Percentiles rank a stretch among this genome's conserved stretches.
These are phyloP conservation scores for Peronospora tabacina DNA, from an alignment of 352 stramenopile species.

Conservation along the genomic window DNA sequence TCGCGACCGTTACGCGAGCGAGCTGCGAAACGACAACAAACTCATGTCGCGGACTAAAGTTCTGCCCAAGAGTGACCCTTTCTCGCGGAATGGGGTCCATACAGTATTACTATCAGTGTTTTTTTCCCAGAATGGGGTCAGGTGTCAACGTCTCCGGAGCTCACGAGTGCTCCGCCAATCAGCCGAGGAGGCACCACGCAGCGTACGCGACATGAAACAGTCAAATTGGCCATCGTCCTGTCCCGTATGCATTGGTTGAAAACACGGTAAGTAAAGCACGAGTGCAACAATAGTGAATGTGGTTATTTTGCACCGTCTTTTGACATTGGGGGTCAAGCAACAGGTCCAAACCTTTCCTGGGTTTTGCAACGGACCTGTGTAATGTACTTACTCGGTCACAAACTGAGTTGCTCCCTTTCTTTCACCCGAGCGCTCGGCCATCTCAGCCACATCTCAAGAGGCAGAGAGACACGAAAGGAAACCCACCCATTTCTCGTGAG, in stretches of 20 bases:
- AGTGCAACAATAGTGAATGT: too few species aligned
- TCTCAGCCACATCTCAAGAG: slow-evolving; percentile 25
- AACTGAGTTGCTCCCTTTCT: slow-evolving; percentile 25
- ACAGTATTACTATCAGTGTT: too few species aligned
- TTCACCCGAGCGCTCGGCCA: not conserved
- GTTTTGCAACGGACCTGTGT: slow-evolving; percentile 1
- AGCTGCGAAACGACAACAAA: slow-evolving; percentile 20
- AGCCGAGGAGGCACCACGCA: too few species aligned
- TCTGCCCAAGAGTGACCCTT: too few species aligned
- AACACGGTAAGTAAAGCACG: slow-evolving; percentile 1
- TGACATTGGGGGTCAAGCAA: not conserved
- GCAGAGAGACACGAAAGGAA: slow-evolving; percentile 2
- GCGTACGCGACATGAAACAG: too few species aligned
- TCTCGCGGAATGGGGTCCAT: too few species aligned
- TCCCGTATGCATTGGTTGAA: not conserved
- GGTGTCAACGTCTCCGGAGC: too few species aligned
- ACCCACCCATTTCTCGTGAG: not conserved
- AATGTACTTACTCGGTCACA: not conserved
- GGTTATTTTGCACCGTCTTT: not conserved
- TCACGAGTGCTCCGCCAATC: too few species aligned
- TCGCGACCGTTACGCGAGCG: slow-evolving; percentile 9
- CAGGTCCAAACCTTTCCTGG: not conserved
- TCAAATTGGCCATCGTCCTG: not conserved
- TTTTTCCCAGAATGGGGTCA: too few species aligned
- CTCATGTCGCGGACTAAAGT: slow-evolving; percentile 8